Conservation (phyloP, 345 rosid species). For the Murraya koenigii region DNA sequence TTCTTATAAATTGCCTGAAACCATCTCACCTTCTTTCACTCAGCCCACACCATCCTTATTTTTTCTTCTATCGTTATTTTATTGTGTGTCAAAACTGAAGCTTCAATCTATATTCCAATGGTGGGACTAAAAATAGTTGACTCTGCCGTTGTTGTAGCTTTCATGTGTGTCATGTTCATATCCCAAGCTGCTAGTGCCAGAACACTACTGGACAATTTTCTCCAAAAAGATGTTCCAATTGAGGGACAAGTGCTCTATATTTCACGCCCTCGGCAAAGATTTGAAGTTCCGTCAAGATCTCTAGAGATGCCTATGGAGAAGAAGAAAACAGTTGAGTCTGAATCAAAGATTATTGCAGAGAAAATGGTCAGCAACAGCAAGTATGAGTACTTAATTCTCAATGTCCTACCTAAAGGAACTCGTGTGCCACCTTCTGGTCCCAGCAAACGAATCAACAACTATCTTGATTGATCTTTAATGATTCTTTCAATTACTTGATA, state of each 20-base stretch:
- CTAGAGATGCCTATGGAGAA: background rate
- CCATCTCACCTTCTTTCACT: background rate
- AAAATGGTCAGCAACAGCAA: background rate
- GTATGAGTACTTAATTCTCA: constrained; percentile 23
- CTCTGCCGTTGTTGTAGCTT: background rate
- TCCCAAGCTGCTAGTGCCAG: constrained; percentile 19
- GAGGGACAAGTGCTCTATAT: background rate
- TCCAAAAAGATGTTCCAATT: background rate
- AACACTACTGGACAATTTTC: background rate
- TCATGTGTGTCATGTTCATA: background rate
- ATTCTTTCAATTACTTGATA: background rate
- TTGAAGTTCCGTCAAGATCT: background rate
- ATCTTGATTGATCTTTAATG: constrained; percentile 2
- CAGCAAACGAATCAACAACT: constrained; percentile 27
- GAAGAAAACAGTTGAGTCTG: background rate
- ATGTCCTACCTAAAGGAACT: constrained; percentile 28
- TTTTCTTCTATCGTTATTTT: background rate
- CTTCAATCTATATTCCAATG: background rate
- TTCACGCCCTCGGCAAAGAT: background rate
- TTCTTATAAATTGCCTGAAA: background rate
- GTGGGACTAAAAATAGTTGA: background rate
- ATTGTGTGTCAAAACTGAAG: background rate
- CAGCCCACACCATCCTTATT: background rate
- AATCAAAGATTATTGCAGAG: background rate
- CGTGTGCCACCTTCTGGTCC: constrained; percentile 30